Evolutionary conservation across 768 basidiomycete genomes (phyloP).

Genomic region (Collybia mongolica): DNA sequence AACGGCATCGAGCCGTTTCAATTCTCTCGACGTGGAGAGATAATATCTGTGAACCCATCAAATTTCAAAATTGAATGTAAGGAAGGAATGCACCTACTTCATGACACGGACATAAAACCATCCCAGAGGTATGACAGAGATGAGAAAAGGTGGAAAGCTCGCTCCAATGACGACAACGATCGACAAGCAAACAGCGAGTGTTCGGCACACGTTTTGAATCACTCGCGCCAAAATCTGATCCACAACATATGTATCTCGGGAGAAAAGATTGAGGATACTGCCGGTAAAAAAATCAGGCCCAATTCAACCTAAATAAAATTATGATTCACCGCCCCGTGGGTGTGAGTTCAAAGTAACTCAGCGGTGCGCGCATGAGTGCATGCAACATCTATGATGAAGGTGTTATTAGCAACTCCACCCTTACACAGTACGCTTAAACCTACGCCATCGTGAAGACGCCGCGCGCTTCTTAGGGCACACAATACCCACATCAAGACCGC

Average conservation of each 20-base stretch:
- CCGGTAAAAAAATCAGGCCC: not conserved
- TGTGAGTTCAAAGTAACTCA: slow-evolving; percentile 89
- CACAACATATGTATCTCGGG: slow-evolving; percentile 82
- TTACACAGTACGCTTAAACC: slow-evolving; percentile 19
- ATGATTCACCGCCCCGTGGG: slow-evolving; percentile 71
- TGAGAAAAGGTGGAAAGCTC: slow-evolving; percentile 80
- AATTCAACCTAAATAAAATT: not conserved
- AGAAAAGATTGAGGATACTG: slow-evolving; percentile 89
- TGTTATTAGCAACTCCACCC: not conserved
- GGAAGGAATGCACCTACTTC: slow-evolving; percentile 40
- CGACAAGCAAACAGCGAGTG: slow-evolving; percentile 52
- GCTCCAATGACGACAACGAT: slow-evolving; percentile 72
- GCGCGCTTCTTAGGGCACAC: slow-evolving; percentile 73
- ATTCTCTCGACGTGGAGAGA: slow-evolving; percentile 80
- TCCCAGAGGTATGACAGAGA: slow-evolving; percentile 72
- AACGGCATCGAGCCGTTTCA: slow-evolving; percentile 86
- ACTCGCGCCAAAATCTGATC: slow-evolving; percentile 82
- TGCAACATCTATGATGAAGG: slow-evolving; percentile 58
- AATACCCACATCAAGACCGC: slow-evolving; percentile 74
- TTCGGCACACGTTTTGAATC: slow-evolving; percentile 70
- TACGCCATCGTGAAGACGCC: slow-evolving; percentile 74
- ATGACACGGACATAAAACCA: slow-evolving; percentile 84
- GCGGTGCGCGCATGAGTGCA: slow-evolving; percentile 77
- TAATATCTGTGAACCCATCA: slow-evolving; percentile 62
- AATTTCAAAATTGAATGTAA: not conserved